Base-by-base conservation (phyloP, 352 stramenopile species). In the Phytophthora europaea region DNA sequence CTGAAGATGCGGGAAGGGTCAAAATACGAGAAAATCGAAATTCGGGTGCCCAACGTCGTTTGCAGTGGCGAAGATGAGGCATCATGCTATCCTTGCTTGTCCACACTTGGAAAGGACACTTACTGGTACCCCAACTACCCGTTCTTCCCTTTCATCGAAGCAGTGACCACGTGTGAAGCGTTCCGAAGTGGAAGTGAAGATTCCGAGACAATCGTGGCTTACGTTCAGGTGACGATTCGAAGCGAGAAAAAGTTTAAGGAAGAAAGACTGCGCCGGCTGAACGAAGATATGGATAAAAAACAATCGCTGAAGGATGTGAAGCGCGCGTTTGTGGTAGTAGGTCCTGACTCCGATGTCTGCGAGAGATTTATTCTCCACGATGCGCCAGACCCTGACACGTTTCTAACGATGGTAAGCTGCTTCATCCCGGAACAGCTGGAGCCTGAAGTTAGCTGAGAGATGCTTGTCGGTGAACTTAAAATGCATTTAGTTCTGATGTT, bases 101-200 rank as follows among this genome's bases (percentile, higher is more conserved):
- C 52, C 65, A 67, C 23, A 61, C 65, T 73, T 52, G 6, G 16
- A 59, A 38, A 57, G 36, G 31, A 67, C 20, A 67, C 65, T 58
- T 73, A 73, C 31, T 73, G 65, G 65, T 16, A 73, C 53, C 65
- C 65, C 45, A 47, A 62, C 18, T 62, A 63, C 50, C 57, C 56
- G 6, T 67, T 61, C 57, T 73, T 73, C 50, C 65, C 65, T 62
- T 73, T 67, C 57, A 62, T 73, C 26, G 65, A 73, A 38, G 65
- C 65, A 53, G 65, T 73, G 57, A 47, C 48, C 13, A 73, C 52
- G 56, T 73, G 65, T 67, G 23, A 67, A 55, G 65, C 65, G 57
- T 73, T 57, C 52, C 23, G 2, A 45, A 38, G 36, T 61, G 57
- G 36, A 67, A 67, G 57, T 40, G 28, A 51, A 50, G 20, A 51